Conservation (phyloP, 139 green algal species). For the Haematococcus lacustris region DNA sequence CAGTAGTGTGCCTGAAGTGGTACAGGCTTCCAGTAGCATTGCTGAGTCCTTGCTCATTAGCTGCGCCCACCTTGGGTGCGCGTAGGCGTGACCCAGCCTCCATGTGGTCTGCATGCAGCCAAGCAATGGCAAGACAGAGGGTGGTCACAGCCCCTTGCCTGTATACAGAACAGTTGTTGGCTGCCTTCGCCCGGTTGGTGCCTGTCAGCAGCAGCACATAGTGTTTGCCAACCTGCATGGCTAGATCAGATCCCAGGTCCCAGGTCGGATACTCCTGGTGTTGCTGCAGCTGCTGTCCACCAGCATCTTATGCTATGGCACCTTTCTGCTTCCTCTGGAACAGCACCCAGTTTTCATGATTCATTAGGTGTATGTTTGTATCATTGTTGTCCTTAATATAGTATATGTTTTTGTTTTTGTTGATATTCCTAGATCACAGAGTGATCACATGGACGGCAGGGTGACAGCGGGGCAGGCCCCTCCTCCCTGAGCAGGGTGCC, state of each 20-base stretch:
- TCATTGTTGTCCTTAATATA: too few relatives aligned
- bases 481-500: neutral
- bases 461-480: neutral
- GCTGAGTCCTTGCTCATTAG: neutral
- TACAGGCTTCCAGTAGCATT: neutral
- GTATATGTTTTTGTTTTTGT: neutral
- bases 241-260: neutral
- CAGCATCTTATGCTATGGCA: too few relatives aligned
- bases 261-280: too few relatives aligned
- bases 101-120: neutral
- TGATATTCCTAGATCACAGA: neutral
- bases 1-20: too few relatives aligned
- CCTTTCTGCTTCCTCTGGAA: too few relatives aligned
- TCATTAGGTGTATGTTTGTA: too few relatives aligned
- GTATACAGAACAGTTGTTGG: neutral
- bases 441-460: neutral
- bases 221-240: neutral
- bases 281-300: too few relatives aligned
- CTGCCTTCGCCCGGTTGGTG: neutral
- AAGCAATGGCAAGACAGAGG: too few relatives aligned
- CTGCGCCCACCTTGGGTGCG: neutral
- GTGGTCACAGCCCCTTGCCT: too few relatives aligned
- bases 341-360: too few relatives aligned
- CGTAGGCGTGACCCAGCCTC: neutral
- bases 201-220: neutral